phyloP scores from a whole-genome alignment of 148 eudicot genomes.

The Rhododendron griersonianum region DNA sequence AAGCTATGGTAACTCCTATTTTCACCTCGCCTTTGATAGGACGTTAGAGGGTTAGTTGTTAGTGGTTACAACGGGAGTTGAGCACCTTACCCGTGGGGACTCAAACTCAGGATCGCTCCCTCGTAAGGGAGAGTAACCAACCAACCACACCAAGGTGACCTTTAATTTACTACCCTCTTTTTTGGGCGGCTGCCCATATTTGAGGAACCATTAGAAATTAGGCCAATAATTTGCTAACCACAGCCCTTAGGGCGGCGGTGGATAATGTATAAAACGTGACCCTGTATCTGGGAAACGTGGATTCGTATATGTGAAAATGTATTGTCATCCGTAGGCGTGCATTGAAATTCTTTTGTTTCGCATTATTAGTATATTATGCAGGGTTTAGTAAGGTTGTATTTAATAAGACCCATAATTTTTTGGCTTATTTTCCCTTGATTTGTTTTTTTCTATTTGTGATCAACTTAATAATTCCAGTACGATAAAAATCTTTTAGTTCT shows the following conservation, averaged over 20 bases:
- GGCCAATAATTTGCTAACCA: not conserved
- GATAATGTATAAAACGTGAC: not conserved
- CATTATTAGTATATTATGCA: too few relatives aligned
- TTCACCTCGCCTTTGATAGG: not conserved
- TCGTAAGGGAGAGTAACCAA: not conserved
- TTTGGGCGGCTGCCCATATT: not conserved
- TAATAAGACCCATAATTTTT: not conserved
- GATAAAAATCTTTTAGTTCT: not conserved
- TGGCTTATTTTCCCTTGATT: not conserved
- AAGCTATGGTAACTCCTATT: conserved; percentile 77
- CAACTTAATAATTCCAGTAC: too few relatives aligned
- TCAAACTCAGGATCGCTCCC: not conserved
- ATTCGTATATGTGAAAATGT: too few relatives aligned
- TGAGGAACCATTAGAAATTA: not conserved
- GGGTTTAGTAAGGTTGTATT: not conserved
- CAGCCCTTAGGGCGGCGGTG: not conserved
- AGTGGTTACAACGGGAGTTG: too few relatives aligned
- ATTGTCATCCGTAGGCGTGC: too few relatives aligned
- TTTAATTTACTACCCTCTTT: too few relatives aligned
- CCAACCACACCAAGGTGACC: not conserved
- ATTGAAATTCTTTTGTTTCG: not conserved
- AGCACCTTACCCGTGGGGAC: too few relatives aligned
- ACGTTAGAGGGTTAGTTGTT: too few relatives aligned
- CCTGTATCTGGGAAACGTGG: not conserved
- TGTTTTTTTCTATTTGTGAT: not conserved